phyloP scores from a whole-genome alignment of 2,329 filamentous ascomycete genomes.

The Lachnellula hyalina region DNA sequence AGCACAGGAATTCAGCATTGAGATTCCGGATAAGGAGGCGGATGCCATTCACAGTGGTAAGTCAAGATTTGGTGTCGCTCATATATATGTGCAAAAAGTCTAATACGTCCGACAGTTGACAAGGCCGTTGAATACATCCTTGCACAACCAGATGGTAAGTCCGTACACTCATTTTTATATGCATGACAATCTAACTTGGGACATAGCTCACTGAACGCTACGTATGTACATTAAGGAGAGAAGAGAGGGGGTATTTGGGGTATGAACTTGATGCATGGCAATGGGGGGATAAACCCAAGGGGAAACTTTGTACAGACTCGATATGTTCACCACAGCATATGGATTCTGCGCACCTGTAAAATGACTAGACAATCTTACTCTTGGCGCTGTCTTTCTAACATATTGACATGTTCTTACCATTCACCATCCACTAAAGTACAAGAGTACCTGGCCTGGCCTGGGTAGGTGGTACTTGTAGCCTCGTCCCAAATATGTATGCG shows the following conservation, averaged over 20 bases:
- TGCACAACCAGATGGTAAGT: slow-evolving; percentile 67
- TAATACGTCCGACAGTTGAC: slow-evolving; percentile 49
- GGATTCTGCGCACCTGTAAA: slow-evolving; percentile 31
- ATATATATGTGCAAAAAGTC: not conserved
- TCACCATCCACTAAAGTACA: not conserved
- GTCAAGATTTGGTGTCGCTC: slow-evolving; percentile 28
- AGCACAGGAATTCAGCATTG: slow-evolving; percentile 60
- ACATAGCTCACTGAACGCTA: slow-evolving; percentile 29
- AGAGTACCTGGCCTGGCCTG: not conserved
- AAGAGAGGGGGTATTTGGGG: slow-evolving; percentile 3
- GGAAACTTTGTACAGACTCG: slow-evolving; percentile 26
- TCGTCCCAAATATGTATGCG: not conserved
- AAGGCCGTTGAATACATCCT: slow-evolving; percentile 73
- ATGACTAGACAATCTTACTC: slow-evolving; percentile 33
- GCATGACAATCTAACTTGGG: slow-evolving; percentile 8
- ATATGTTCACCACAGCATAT: slow-evolving; percentile 26
- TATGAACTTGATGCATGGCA: slow-evolving; percentile 13
- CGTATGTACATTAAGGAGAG: slow-evolving; percentile 26
- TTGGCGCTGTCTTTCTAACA: slow-evolving; percentile 2
- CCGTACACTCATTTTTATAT: not conserved
- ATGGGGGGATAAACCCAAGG: slow-evolving; percentile 16
- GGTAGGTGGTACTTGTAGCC: not conserved
- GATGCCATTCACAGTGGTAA: slow-evolving; percentile 72
- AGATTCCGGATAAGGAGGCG: slow-evolving; percentile 76
- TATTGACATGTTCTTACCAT: not conserved